phyloP scores from a whole-genome alignment of 768 basidiomycete species.

The Clitopilus hobsonii region DNA sequence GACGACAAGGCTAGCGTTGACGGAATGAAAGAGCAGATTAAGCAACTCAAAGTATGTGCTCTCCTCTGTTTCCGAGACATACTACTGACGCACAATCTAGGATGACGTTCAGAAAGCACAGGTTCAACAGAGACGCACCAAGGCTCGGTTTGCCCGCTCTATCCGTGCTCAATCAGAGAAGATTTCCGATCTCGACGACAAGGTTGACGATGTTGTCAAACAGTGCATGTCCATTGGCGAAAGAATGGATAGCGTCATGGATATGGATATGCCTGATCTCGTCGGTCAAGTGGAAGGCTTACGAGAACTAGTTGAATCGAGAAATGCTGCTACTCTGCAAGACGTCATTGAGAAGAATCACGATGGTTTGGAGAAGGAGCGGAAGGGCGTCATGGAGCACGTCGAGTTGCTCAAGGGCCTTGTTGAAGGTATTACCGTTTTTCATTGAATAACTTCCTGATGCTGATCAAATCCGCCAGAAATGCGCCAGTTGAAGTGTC shows the following conservation, averaged over 20 bases:
- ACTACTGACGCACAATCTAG: slow-evolving; percentile 13
- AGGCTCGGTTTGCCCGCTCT: slow-evolving; percentile 35
- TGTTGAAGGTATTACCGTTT: slow-evolving; percentile 33
- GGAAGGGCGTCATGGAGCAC: slow-evolving; percentile 23
- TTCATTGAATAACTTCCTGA: slow-evolving; percentile 3
- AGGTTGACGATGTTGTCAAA: slow-evolving; percentile 31
- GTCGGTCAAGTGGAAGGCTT: slow-evolving; percentile 34
- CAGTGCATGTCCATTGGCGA: slow-evolving; percentile 30
- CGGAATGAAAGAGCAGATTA: neutral
- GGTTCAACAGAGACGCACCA: slow-evolving; percentile 33
- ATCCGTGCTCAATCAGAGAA: slow-evolving; percentile 34
- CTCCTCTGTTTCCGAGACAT: neutral
- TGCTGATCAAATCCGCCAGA: slow-evolving; percentile 23
- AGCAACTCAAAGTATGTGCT: neutral
- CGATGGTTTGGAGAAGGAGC: slow-evolving; percentile 10
- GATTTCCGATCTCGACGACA: slow-evolving; percentile 34
- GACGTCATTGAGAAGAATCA: neutral
- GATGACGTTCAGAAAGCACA: slow-evolving; percentile 34
- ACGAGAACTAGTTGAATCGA: slow-evolving; percentile 21
- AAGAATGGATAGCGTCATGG: slow-evolving; percentile 24
- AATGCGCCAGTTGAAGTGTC: slow-evolving; percentile 38
- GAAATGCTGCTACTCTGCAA: neutral
- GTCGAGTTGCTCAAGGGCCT: slow-evolving; percentile 32
- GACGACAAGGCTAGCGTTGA: neutral
- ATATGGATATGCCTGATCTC: slow-evolving; percentile 27